Evolutionary conservation across 2,329 filamentous ascomycete genomes (phyloP).

Genomic region (Ceratocystis diversiconidia): DNA sequence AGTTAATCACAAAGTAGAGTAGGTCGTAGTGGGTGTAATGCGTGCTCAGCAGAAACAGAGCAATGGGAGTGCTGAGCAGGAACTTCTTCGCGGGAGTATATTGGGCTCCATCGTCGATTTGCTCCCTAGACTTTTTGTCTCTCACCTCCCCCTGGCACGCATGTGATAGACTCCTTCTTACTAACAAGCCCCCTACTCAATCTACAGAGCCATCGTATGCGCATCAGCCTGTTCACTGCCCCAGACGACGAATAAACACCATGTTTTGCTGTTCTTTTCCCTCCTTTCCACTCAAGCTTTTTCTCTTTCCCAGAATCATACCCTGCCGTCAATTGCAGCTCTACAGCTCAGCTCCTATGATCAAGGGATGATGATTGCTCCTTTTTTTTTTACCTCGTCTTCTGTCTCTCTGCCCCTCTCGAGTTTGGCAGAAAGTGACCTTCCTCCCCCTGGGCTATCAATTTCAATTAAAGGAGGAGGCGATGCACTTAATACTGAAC

Average conservation of each 20-base stretch:
- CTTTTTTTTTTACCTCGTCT: not conserved
- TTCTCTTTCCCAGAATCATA: not conserved
- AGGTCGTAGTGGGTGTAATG: conserved; percentile 98
- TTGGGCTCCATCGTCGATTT: conserved; percentile 92
- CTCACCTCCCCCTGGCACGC: not conserved
- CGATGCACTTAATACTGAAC: conserved; percentile 4
- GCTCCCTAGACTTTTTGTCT: not conserved
- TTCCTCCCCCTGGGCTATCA: not conserved
- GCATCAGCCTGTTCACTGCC: conserved; percentile 60
- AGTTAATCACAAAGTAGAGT: conserved; percentile 95
- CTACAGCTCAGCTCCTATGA: not conserved
- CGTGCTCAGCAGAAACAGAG: conserved; percentile 89
- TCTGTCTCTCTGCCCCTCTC: not conserved
- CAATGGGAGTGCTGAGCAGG: conserved; percentile 81
- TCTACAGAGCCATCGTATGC: conserved; percentile 60
- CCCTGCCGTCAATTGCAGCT: not conserved
- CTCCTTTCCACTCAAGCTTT: not conserved
- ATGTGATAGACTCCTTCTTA: not conserved
- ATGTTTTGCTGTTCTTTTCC: not conserved
- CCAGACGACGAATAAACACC: conserved; percentile 32
- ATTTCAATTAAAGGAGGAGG: conserved; percentile 7
- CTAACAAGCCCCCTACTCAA: conserved; percentile 16
- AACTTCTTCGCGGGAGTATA: conserved; percentile 99
- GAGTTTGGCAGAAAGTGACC: not conserved
- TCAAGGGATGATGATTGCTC: not conserved